Evolutionary conservation across 2,329 filamentous ascomycete genomes (phyloP).

Genomic region (Apiospora hydei): DNA sequence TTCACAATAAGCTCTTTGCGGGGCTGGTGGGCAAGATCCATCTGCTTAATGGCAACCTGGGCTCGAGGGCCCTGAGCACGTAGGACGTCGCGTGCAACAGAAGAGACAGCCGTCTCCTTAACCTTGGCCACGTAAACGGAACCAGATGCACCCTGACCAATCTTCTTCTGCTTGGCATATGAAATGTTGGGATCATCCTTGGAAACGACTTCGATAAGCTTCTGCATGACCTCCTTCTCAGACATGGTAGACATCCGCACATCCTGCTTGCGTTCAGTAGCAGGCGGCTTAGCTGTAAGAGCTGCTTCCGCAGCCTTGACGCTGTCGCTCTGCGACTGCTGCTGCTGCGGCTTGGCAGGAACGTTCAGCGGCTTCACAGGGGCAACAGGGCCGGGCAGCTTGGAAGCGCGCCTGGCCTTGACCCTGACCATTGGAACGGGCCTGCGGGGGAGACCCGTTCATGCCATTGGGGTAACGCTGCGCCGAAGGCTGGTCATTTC

Average conservation of each 20-base stretch:
- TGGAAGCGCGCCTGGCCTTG: slow-evolving; percentile 52
- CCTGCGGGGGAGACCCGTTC: slow-evolving; percentile 57
- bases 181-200: slow-evolving; percentile 94
- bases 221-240: slow-evolving; percentile 96
- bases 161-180: slow-evolving; percentile 99
- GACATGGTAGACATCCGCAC: slow-evolving; percentile 99
- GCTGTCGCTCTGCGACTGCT: slow-evolving; percentile 64
- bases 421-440: slow-evolving; percentile 53
- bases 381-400: slow-evolving; percentile 68
- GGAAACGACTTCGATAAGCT: slow-evolving; percentile 91
- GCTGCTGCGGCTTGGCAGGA: slow-evolving; percentile 60
- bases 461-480: slow-evolving; percentile 65
- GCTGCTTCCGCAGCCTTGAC: slow-evolving; percentile 91
- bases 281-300: slow-evolving; percentile 80
- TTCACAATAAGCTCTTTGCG: slow-evolving; percentile 99
- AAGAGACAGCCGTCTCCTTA: slow-evolving; percentile 85
- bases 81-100: slow-evolving; percentile 78
- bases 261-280: slow-evolving; percentile 82
- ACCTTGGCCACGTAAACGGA: slow-evolving; percentile 98
- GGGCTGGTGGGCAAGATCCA: slow-evolving; percentile 97
- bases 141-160: slow-evolving; percentile 96
- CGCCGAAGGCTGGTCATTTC: slow-evolving; percentile 56
- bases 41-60: slow-evolving; percentile 98
- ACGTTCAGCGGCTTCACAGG: slow-evolving; percentile 83
- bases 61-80: slow-evolving; percentile 81